Percentiles rank a stretch among this genome's conserved stretches.
Evolutionary conservation across 768 basidiomycete species (phyloP).

Genomic region (Mycena olivaceomarginata): DNA sequence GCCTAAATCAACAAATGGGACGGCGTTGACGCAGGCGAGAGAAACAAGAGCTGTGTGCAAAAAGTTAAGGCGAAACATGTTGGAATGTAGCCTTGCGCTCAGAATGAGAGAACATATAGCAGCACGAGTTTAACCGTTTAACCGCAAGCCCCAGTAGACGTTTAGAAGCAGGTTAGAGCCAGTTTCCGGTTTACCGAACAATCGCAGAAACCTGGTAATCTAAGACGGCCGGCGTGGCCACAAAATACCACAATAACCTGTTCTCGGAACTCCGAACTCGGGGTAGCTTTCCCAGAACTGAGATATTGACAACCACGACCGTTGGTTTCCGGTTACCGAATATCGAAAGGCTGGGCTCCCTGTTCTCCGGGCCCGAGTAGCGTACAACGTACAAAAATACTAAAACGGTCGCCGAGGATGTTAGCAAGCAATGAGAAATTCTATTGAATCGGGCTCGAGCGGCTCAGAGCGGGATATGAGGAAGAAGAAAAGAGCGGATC

Average conservation of each 20-base stretch:
- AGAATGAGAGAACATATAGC: neutral
- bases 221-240: too few species aligned
- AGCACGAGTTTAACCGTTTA: neutral
- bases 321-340: too few species aligned
- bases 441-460: neutral
- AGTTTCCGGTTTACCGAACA: neutral
- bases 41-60: neutral
- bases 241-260: too few species aligned
- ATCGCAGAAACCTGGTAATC: neutral
- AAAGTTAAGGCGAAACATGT: neutral
- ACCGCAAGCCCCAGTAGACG: neutral
- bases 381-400: neutral
- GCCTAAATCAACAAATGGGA: constrained; percentile 49
- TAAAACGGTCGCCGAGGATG: neutral
- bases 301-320: neutral
- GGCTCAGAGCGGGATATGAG: neutral
- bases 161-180: neutral
- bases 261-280: neutral
- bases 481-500: neutral
- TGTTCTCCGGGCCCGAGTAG: neutral
- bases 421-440: neutral
- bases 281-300: too few species aligned
- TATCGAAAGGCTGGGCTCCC: too few species aligned
- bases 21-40: neutral
- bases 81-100: neutral